A percentile compares a stretch with the other conserved stretches of the same genome.
phyloP scores from a whole-genome alignment of 2,329 filamentous ascomycete genomes.

The Arthrobotrys megalospora region DNA sequence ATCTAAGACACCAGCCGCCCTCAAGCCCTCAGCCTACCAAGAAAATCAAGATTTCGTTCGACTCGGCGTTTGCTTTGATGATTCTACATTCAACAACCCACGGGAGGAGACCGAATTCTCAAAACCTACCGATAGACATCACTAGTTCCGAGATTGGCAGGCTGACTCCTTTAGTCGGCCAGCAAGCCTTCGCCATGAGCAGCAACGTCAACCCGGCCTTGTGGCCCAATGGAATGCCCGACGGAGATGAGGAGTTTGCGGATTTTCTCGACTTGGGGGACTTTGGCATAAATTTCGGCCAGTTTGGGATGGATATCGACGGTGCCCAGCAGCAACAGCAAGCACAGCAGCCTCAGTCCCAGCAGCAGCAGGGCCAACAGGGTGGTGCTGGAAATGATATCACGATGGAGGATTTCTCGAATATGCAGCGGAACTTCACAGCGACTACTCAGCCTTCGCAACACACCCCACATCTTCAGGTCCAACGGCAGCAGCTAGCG shows the following conservation, averaged over 20 bases:
- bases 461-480: constrained; percentile 51
- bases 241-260: constrained; percentile 55
- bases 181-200: constrained; percentile 44
- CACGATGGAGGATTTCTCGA: constrained; percentile 57
- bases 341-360: constrained; percentile 22
- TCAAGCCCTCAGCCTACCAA: constrained; percentile 8
- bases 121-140: constrained; percentile 30
- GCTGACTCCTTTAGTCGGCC: constrained; percentile 41
- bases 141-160: constrained; percentile 16
- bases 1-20: constrained; percentile 20
- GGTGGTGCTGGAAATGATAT: constrained; percentile 40
- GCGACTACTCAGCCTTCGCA: constrained; percentile 39
- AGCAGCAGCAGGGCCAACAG: constrained; percentile 32
- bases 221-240: constrained; percentile 52
- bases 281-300: constrained; percentile 56
- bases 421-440: constrained; percentile 45
- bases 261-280: constrained; percentile 58
- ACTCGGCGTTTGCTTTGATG: constrained; percentile 41
- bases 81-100: constrained; percentile 50
- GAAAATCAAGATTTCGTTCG: constrained; percentile 32
- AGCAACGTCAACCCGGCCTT: constrained; percentile 43
- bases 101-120: constrained; percentile 42
- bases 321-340: constrained; percentile 37
- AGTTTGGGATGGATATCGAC: constrained; percentile 55
- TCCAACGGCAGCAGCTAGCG: constrained; percentile 35